Evolutionary conservation across 345 rosid genomes (phyloP).

Genomic region (Murraya paniculata): DNA sequence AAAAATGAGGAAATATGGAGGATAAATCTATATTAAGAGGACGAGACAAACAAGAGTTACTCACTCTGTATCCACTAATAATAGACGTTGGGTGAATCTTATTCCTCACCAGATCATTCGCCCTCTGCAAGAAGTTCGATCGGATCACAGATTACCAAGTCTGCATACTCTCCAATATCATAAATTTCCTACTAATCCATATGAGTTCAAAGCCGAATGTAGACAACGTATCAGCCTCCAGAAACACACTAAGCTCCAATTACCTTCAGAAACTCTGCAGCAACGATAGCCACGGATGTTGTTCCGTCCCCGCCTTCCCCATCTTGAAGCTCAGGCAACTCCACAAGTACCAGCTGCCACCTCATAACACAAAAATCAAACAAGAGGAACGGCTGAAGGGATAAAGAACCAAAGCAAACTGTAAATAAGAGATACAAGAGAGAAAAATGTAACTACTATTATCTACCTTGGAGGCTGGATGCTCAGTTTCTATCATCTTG

Average conservation of each 20-base stretch:
- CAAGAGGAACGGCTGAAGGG: not conserved
- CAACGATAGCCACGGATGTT: constrained; percentile 86
- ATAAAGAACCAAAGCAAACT: not conserved
- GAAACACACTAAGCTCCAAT: not conserved
- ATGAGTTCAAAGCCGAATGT: not conserved
- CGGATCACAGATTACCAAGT: not conserved
- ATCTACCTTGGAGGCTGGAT: constrained; percentile 92
- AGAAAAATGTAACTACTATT: not conserved
- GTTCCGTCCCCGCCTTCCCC: constrained; percentile 96
- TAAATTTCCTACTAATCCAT: not conserved
- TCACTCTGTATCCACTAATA: constrained; percentile 85
- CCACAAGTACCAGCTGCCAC: constrained; percentile 83
- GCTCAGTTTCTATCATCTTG: constrained; percentile 96
- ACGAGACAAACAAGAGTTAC: constrained; percentile 11
- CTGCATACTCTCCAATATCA: not conserved
- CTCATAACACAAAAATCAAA: constrained; percentile 3
- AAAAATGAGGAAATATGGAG: constrained; percentile 8
- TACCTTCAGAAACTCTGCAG: constrained; percentile 88
- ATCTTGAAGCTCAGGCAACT: constrained; percentile 97
- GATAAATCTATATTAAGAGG: not conserved
- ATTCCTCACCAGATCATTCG: constrained; percentile 92
- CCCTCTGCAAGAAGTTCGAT: constrained; percentile 55
- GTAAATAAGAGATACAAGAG: too few species aligned
- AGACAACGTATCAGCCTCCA: not conserved
- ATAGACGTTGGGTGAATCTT: constrained; percentile 97